These are phyloP conservation scores for Talaromyces liani DNA, from an alignment of 495 filamentous ascomycete genomes.

Conservation along the genomic window DNA sequence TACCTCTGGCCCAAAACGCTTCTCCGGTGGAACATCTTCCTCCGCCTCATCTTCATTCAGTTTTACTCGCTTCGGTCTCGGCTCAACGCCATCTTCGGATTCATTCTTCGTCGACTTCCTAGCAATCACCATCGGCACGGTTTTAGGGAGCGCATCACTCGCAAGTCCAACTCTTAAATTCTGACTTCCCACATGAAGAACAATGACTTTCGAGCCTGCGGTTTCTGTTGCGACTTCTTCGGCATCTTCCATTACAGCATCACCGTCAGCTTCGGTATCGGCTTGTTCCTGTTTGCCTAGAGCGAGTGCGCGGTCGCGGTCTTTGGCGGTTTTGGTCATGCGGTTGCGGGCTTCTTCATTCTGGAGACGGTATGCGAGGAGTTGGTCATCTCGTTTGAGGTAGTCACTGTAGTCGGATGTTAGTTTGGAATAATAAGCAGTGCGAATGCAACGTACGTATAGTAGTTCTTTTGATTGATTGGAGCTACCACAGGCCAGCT, in stretches of 20 bases:
- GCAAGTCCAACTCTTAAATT: conserved; percentile 88
- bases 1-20: conserved; percentile 81
- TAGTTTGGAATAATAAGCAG: neutral
- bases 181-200: conserved; percentile 97
- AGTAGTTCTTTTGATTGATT: conserved; percentile 99
- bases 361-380: conserved; percentile 78
- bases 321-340: conserved; percentile 76
- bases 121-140: conserved; percentile 87
- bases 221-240: conserved; percentile 51
- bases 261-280: conserved; percentile 50
- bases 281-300: conserved; percentile 46
- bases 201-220: conserved; percentile 84
- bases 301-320: conserved; percentile 77
- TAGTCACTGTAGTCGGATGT: conserved; percentile 62
- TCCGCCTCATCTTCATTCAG: conserved; percentile 50
- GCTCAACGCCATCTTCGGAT: conserved; percentile 67
- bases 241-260: conserved; percentile 57
- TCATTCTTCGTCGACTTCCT: conserved; percentile 67
- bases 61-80: conserved; percentile 82
- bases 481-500: conserved; percentile 86
- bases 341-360: conserved; percentile 71
- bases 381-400: conserved; percentile 95
- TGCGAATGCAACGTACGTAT: conserved; percentile 63
- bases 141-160: conserved; percentile 90
- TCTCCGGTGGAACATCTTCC: conserved; percentile 54